These are phyloP conservation scores for Camellia granthamiana DNA, from an alignment of 148 eudicot species.

Conservation along the genomic window DNA sequence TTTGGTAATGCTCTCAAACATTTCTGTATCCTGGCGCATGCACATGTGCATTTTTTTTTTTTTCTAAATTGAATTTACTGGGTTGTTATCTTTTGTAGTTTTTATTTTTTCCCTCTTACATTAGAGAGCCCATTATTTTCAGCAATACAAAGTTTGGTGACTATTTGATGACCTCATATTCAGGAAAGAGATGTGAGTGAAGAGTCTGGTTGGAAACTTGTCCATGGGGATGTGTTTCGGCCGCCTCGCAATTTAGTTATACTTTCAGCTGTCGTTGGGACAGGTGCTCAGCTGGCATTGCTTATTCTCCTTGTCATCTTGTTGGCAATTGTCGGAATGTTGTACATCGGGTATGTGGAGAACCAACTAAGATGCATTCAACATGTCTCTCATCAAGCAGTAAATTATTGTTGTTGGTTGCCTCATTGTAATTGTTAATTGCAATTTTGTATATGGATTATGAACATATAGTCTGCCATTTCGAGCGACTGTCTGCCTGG, in stretches of 20 bases:
- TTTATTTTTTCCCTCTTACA: background rate
- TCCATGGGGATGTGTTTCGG: constrained; percentile 93
- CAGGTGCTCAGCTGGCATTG: constrained; percentile 85
- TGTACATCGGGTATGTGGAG: constrained; percentile 67
- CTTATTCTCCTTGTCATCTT: constrained; percentile 87
- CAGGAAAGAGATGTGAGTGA: constrained; percentile 95
- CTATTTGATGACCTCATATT: constrained; percentile 1
- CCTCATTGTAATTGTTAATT: background rate
- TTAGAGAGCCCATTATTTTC: background rate
- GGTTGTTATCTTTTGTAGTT: background rate
- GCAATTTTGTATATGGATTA: background rate
- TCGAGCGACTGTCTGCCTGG: background rate
- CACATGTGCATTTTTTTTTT: background rate
- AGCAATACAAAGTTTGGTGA: background rate
- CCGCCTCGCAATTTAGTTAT: constrained; percentile 66
- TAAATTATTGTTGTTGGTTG: constrained; percentile 7
- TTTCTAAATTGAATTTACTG: background rate
- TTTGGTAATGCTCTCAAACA: constrained; percentile 49
- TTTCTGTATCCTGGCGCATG: background rate
- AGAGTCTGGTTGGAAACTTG: constrained; percentile 92
- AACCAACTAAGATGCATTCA: constrained; percentile 1
- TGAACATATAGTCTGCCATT: background rate
- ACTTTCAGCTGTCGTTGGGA: constrained; percentile 80
- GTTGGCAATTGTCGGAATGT: constrained; percentile 81
- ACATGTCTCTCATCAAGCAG: background rate